Evolutionary conservation across 768 basidiomycete species (phyloP).

Genomic region (Dioszegia aurantiaca): DNA sequence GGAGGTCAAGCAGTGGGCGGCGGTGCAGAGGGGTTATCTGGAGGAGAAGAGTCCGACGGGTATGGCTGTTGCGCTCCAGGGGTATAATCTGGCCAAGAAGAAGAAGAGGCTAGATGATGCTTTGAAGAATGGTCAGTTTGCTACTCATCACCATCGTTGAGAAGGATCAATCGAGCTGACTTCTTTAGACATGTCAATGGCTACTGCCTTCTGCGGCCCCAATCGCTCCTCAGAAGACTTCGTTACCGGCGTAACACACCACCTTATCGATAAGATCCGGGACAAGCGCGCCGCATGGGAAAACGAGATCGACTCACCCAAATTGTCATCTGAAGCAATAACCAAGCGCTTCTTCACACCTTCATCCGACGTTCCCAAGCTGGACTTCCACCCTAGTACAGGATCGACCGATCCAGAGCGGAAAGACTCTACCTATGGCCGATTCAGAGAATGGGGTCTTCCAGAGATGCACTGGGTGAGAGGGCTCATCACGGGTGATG

Average conservation of each 20-base stretch:
- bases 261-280: slow-evolving; percentile 59
- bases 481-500: slow-evolving; percentile 64
- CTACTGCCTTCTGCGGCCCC: slow-evolving; percentile 69
- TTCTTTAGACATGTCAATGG: slow-evolving; percentile 66
- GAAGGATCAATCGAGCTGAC: neutral
- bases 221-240: slow-evolving; percentile 62
- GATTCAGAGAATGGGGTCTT: slow-evolving; percentile 58
- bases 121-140: slow-evolving; percentile 63
- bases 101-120: slow-evolving; percentile 62
- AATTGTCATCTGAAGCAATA: slow-evolving; percentile 26
- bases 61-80: slow-evolving; percentile 79
- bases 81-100: slow-evolving; percentile 68
- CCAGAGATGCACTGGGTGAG: slow-evolving; percentile 76
- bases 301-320: slow-evolving; percentile 44
- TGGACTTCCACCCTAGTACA: slow-evolving; percentile 26
- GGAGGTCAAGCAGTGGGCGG: slow-evolving; percentile 71
- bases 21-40: slow-evolving; percentile 63
- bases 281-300: slow-evolving; percentile 48
- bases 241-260: slow-evolving; percentile 69
- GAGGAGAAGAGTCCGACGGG: slow-evolving; percentile 82
- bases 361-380: slow-evolving; percentile 8
- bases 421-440: slow-evolving; percentile 50
- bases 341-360: slow-evolving; percentile 47
- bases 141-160: neutral
- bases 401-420: slow-evolving; percentile 37